Percentiles rank a stretch among this genome's conserved stretches.
These are phyloP conservation scores for Firmiana major DNA, from an alignment of 345 rosid genomes.

Conservation along the genomic window DNA sequence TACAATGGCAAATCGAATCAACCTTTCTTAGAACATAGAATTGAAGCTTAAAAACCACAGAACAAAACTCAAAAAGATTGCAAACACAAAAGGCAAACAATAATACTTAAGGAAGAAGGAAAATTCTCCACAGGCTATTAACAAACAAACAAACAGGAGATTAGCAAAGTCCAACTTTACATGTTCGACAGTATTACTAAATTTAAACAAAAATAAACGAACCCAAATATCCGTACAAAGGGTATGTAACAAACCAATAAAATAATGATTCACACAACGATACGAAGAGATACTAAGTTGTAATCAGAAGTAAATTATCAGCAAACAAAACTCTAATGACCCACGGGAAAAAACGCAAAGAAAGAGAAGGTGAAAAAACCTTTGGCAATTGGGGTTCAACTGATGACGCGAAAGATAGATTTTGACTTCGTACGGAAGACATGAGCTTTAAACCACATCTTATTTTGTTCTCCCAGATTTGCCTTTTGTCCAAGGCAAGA, in stretches of 20 bases:
- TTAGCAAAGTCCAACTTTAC: background rate
- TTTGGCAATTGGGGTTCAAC: background rate
- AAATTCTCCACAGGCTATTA: background rate
- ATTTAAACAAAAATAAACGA: background rate
- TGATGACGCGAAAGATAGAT: too few species aligned
- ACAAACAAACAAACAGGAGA: background rate
- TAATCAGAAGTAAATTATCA: background rate
- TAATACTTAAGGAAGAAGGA: background rate
- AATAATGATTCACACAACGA: background rate
- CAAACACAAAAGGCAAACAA: background rate
- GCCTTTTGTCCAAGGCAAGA: too few species aligned
- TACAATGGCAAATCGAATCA: background rate
- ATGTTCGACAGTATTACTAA: background rate
- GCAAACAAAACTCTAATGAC: background rate
- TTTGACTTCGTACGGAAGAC: too few species aligned
- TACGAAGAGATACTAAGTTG: background rate
- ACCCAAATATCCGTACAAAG: background rate
- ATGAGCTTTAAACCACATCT: background rate
- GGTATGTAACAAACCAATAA: background rate
- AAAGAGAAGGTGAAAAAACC: background rate
- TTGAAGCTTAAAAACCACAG: background rate
- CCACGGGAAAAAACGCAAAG: background rate
- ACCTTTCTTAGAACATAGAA: background rate
- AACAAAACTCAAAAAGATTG: background rate
- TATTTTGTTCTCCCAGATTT: too few species aligned